Evolutionary conservation across 2,329 filamentous ascomycete genomes (phyloP).

Genomic region (Claviceps citrina): DNA sequence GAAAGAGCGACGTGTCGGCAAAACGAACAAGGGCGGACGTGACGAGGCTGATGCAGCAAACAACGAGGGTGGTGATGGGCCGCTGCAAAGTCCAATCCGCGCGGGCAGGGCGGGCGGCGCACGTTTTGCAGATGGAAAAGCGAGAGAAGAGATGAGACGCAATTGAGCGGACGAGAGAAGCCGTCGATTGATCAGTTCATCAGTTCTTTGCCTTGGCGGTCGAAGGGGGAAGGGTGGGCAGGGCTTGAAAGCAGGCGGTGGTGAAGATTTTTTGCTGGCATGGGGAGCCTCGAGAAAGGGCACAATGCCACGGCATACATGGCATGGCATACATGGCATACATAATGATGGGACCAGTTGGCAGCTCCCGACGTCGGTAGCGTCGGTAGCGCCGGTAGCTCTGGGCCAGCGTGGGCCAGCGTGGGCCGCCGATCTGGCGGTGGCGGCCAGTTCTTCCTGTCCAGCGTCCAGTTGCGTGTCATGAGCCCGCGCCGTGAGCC

Average conservation of each 20-base stretch:
- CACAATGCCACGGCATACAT: too few species aligned
- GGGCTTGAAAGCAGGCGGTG: background rate
- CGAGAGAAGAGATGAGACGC: background rate
- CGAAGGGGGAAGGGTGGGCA: background rate
- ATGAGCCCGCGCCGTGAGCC: too few species aligned
- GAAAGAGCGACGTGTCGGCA: background rate
- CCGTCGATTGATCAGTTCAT: background rate
- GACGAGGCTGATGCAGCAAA: background rate
- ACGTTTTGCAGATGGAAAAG: background rate
- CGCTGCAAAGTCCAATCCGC: background rate
- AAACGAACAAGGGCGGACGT: background rate
- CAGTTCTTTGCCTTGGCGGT: too few species aligned
- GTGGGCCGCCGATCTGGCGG: too few species aligned
- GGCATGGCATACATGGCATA: too few species aligned
- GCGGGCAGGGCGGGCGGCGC: background rate
- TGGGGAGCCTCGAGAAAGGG: background rate
- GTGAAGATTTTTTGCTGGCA: background rate
- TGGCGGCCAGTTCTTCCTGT: too few species aligned
- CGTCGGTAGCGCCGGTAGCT: too few species aligned
- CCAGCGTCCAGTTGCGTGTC: too few species aligned
- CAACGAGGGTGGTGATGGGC: background rate
- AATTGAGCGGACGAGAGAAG: conserved; percentile 1
- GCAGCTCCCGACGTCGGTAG: too few species aligned
- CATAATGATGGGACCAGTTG: too few species aligned
- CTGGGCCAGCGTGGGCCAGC: too few species aligned